Conservation (phyloP, 2,329 filamentous ascomycete genomes). For the Scedosporium boydii region DNA sequence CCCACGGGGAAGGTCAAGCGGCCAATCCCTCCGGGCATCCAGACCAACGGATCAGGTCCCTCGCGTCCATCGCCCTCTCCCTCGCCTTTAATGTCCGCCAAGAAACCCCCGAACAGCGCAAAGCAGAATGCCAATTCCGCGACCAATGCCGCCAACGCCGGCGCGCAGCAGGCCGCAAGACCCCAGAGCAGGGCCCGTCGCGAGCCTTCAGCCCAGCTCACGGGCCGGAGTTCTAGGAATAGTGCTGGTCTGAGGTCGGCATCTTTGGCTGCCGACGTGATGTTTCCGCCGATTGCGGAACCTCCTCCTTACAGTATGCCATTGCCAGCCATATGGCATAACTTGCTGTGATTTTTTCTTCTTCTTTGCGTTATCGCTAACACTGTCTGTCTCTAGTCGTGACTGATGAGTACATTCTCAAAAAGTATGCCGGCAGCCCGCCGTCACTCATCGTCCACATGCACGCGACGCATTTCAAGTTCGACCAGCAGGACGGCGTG, state of each 20-base stretch:
- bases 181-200: conserved; percentile 49
- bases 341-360: background rate
- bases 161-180: conserved; percentile 32
- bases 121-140: conserved; percentile 20
- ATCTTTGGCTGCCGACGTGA: conserved; percentile 34
- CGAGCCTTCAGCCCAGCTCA: conserved; percentile 37
- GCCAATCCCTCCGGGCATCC: conserved; percentile 54
- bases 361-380: background rate
- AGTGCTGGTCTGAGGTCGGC: conserved; percentile 40
- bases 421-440: conserved; percentile 62
- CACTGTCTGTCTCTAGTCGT: conserved; percentile 42
- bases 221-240: conserved; percentile 39
- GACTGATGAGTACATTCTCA: conserved; percentile 69
- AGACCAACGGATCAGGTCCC: conserved; percentile 51
- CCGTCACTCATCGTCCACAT: conserved; percentile 84
- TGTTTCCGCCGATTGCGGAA: conserved; percentile 24
- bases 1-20: conserved; percentile 54
- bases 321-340: background rate
- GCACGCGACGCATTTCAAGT: conserved; percentile 76
- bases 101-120: conserved; percentile 38
- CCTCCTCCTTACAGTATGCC: conserved; percentile 43
- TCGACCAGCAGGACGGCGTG: conserved; percentile 88
- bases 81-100: conserved; percentile 46
- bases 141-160: conserved; percentile 24
- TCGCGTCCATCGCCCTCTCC: conserved; percentile 54